Base-by-base conservation (phyloP, 2,329 filamentous ascomycete species). In the Bipolaris victoriae region DNA sequence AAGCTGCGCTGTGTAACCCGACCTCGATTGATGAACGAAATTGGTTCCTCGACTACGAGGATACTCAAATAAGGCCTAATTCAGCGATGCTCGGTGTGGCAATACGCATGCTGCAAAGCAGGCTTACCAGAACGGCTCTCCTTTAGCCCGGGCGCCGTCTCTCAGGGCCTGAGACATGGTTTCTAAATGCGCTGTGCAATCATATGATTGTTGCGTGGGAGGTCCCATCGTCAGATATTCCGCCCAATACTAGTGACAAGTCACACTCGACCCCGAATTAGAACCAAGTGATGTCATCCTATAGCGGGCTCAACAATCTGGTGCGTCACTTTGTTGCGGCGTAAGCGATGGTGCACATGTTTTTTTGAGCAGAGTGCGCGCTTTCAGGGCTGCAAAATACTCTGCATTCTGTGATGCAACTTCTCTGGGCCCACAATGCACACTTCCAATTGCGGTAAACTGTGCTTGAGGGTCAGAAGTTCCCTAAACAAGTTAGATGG, bases 361-460 rank as follows among this genome's bases (percentile, higher is more conserved):
- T 85, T 84, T 26, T 57, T 78, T 67, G 61, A 78, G 72, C 18
- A 70, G 66, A 52, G 76, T 74, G 45, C 82, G 72, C 50, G 66
- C 72, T 35, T 74, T 72, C 46, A 80, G 76, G 60, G 78, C 79
- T 36, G 74, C 69, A 26, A 74, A 76, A 64, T 81, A 81, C 63
- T 78, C 77, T 50, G 70, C 71, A 66, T 80, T 79, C 20, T 79
- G 79, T 55, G 80, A 61, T 44, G 74, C 59, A 45, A 70, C 63
- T 51, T 69, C 73, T 67, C 82, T 82, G 65, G 78, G 82, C 61
- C 72, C 84, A 62, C 67, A 80, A 60, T 76, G 76, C 68, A 78
- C 76, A 57, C 83, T 84, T 57, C 83, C 78, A 55, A 81, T 75
- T 29, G 82, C 77, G 41, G 83, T 83, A 64, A 84, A 83, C 53